phyloP scores from a whole-genome alignment of 306 rosid genomes.

The Leucaena leucocephala region DNA sequence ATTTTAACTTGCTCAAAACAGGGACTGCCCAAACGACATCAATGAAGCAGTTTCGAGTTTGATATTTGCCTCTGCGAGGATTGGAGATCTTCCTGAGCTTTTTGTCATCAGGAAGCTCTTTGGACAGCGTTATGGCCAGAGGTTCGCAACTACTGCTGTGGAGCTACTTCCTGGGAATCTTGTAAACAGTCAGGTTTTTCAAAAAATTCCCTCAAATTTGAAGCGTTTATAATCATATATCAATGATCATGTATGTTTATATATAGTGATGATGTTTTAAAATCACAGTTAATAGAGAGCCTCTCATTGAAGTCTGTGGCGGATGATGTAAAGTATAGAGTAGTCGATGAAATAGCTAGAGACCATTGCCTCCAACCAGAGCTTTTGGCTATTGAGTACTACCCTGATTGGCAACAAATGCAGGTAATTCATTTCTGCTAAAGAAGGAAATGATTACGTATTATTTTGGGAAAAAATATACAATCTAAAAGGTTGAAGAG shows the following conservation, averaged over 20 bases:
- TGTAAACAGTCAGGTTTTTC: conserved; percentile 64
- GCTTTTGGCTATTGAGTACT: conserved; percentile 59
- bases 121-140: conserved; percentile 66
- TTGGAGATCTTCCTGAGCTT: conserved; percentile 89
- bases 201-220: neutral
- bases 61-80: conserved; percentile 85
- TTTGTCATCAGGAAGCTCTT: conserved; percentile 71
- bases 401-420: conserved; percentile 56
- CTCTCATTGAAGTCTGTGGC: conserved; percentile 48
- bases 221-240: neutral
- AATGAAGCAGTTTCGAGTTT: conserved; percentile 89
- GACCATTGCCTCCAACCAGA: conserved; percentile 52
- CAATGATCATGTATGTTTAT: neutral
- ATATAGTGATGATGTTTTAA: conserved; percentile 29
- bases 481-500: too few species aligned
- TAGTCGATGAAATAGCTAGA: conserved; percentile 64
- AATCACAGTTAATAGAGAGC: conserved; percentile 62
- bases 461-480: neutral
- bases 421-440: conserved; percentile 42
- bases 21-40: conserved; percentile 75
- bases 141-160: conserved; percentile 57
- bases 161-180: conserved; percentile 73
- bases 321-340: conserved; percentile 56
- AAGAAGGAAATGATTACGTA: neutral
- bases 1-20: conserved; percentile 10